Base-by-base conservation (phyloP, 257 asterid species). In the Craterostigma plantagineum region DNA sequence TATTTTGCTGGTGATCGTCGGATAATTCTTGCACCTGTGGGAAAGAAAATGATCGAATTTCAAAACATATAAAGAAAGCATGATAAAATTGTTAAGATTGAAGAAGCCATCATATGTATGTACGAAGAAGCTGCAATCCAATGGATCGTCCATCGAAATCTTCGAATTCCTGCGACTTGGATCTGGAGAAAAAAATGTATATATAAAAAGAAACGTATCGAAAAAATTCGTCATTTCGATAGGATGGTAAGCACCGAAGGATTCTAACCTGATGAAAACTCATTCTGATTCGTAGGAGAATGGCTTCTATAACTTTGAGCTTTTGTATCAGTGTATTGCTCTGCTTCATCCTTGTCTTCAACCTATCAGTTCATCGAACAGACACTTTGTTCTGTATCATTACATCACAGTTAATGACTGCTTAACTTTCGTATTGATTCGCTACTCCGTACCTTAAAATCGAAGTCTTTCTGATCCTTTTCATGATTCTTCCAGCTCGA, bases 1-100 rank as follows among this genome's bases (percentile, higher is more conserved):
- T 11, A 55, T 49, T 60, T n/a, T 59, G 48, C 43, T 57, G 83
- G 33, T 45, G 62, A 41, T 52, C 67, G 6, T 60, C 60, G 8
- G 63, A 48, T 60, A 82, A 56, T 68, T 75, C 95, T 54, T 74
- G 74, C 11, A 82, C 82, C 95, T 87, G n/a, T n/a, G n/a, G n/a
- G n/a, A n/a, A n/a, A n/a, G n/a, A n/a, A n/a, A n/a, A n/a, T n/a
- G n/a, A n/a, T n/a, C n/a, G n/a, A n/a, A n/a, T 42, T 11, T 44
- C 56, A 54, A 23, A 61, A 38, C n/a, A n/a, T n/a, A n/a, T 3
- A 9, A 13, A 37, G 14, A 3, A 37, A 37, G 8, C n/a, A n/a
- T 13, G 41, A 10, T 3, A 10, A 2, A 10, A 37, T 37, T 37
- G 8, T 10, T 8, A 36, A 36, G 14, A 12, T 36, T 36, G 3